Percentiles rank a stretch among this genome's conserved stretches.
Evolutionary conservation across 768 basidiomycete genomes (phyloP).

Genomic region (Boletus pseudo-olivaceus): DNA sequence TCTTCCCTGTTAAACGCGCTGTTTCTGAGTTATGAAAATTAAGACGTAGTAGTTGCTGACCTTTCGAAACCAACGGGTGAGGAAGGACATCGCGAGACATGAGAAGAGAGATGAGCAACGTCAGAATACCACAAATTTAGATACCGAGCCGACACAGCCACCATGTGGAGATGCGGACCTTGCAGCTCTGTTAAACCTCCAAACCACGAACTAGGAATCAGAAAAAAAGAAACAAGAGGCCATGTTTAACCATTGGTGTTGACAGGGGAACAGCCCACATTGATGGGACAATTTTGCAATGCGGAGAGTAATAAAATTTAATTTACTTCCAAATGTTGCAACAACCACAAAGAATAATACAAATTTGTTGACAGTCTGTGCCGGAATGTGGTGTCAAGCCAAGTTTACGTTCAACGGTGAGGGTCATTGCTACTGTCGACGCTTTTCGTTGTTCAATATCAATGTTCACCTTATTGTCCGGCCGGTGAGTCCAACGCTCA

Average conservation of each 20-base stretch:
- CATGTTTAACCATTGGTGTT: too few relatives aligned
- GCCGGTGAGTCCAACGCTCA: neutral
- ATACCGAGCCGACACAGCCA: conserved; percentile 20
- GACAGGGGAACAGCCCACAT: too few relatives aligned
- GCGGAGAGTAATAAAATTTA: too few relatives aligned
- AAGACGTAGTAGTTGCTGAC: conserved; percentile 6
- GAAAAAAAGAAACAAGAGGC: neutral
- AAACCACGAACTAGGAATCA: neutral
- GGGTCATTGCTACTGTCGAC: neutral
- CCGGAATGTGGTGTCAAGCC: neutral
- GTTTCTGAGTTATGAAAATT: neutral
- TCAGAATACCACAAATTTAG: conserved; percentile 16
- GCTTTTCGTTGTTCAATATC: neutral
- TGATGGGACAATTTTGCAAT: too few relatives aligned
- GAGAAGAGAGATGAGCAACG: neutral
- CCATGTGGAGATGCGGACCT: neutral
- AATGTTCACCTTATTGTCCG: neutral
- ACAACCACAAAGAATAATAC: too few relatives aligned
- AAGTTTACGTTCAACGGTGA: neutral
- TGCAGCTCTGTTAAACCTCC: neutral
- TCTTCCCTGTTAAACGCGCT: conserved; percentile 8
- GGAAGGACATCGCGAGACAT: conserved; percentile 27
- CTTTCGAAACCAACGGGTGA: conserved; percentile 29
- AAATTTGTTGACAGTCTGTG: neutral
- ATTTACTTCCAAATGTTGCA: too few relatives aligned